Base-by-base conservation (phyloP, 2,329 filamentous ascomycete genomes). In the Ophiostoma himal-ulmi region DNA sequence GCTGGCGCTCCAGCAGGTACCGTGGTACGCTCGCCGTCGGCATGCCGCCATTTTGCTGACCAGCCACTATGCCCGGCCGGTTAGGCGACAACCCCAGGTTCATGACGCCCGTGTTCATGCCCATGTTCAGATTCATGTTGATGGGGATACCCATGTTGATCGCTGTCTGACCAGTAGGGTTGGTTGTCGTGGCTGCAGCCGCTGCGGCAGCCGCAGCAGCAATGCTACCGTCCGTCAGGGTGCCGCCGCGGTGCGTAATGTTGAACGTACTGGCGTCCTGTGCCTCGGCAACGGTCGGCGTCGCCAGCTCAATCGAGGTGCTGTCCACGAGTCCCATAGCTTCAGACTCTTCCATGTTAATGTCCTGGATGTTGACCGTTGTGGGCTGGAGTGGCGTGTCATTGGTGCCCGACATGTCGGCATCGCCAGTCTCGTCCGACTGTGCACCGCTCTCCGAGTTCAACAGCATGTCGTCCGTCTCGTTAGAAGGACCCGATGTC, bases 211-310 rank as follows among this genome's bases (percentile, higher is more conserved):
- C 86, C 71, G 88, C 88, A 0, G 71, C 70, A 7, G 70, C 67
- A 71, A 94, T 89, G 79, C 92, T 97, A 68, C 92, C 93, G 77
- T 97, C 93, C 48, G 95, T 88, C 52, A 95, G 88, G 1, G 90
- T 88, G 67, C 89, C 90, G 34, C 34, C 60, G 69, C 91, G 89
- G 79, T 97, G 94, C 7, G 92, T 93, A 76, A 97, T 96, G 80
- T 97, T 96, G 80, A 98, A 97, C 0, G 93, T 93, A 70, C 94
- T 93, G 14, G 91, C 87, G 75, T 96, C 92, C 75, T 93, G 91
- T n/a, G 89, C 87, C 76, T 95, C 93, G 0, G 93, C 94, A 2
- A 91, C 91, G 44, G 91, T 91, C 1, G 91, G 91, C 8, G 92
- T 90, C 2, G 89, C 88, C 72, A 97, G 81, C 39, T 91, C 89